Percentiles rank a stretch among this genome's conserved stretches.
Evolutionary conservation across 139 green algal species (phyloP).

Genomic region (Mychonastes homosphaera): DNA sequence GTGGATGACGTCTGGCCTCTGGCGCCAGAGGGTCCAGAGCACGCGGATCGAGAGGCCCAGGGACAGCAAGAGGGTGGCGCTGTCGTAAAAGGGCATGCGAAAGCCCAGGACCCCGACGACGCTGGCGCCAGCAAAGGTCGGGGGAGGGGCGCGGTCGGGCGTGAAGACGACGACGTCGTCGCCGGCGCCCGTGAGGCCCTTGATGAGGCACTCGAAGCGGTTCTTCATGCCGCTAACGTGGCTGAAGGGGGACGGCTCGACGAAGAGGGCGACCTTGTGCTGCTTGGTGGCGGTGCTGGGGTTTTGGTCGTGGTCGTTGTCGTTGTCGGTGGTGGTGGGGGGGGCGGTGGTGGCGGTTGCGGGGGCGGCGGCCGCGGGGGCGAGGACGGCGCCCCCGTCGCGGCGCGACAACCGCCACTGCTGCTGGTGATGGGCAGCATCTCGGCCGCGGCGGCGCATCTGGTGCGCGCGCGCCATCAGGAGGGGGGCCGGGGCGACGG

Average conservation of each 20-base stretch:
- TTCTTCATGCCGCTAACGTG: conserved; percentile 84
- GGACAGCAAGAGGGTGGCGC: conserved; percentile 62
- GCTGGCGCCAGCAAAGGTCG: conserved; percentile 69
- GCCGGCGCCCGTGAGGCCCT: conserved; percentile 58
- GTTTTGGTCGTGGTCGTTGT: no score
- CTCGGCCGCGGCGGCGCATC: no score
- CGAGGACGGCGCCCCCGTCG: no score
- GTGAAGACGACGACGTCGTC: conserved; percentile 81
- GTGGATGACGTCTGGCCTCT: conserved; percentile 65
- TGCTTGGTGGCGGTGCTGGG: no score
- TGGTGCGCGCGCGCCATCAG: no score
- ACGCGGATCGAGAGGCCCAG: conserved; percentile 49
- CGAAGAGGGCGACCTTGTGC: conserved; percentile 55
- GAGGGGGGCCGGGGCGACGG: no score
- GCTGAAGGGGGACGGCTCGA: conserved; percentile 66
- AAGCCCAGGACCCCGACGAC: conserved; percentile 54
- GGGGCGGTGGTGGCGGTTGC: no score
- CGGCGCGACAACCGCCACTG: no score
- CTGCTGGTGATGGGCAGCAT: no score
- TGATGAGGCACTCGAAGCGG: conserved; percentile 80
- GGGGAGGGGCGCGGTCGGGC: conserved; percentile 45
- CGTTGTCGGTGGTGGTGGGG: no score
- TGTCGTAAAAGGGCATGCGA: conserved; percentile 61
- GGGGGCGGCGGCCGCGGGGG: no score
- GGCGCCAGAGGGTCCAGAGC: conserved; percentile 33